A percentile compares a stretch with the other conserved stretches of the same genome.
Conservation (phyloP, 2,329 filamentous ascomycete species). For the Erysiphe pulchra region DNA sequence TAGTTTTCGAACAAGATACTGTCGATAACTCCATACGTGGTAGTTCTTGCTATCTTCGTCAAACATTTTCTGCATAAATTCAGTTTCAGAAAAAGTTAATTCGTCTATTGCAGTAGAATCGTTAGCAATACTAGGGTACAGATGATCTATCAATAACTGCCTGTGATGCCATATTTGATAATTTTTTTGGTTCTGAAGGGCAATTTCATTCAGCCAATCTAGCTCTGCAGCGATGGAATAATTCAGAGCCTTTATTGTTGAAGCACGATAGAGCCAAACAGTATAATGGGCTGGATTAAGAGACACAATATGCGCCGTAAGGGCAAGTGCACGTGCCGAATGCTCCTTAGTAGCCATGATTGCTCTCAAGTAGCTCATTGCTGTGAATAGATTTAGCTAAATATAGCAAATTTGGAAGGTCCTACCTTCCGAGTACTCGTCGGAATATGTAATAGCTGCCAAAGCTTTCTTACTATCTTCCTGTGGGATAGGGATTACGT, state of each 20-base stretch:
- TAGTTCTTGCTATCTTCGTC: conserved; percentile 85
- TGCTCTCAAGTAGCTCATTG: conserved; percentile 77
- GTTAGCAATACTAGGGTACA: conserved; percentile 31
- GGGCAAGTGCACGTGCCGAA: conserved; percentile 47
- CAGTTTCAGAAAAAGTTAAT: conserved; percentile 39
- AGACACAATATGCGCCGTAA: conserved; percentile 73
- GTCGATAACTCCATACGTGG: conserved; percentile 91
- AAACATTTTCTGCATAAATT: conserved; percentile 62
- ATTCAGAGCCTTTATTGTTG: conserved; percentile 39
- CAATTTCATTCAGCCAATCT: conserved; percentile 62
- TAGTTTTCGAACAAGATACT: conserved; percentile 38
- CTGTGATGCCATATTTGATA: conserved; percentile 90
- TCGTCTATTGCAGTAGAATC: conserved; percentile 26
- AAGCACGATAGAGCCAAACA: conserved; percentile 87
- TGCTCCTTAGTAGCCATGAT: conserved; percentile 77
- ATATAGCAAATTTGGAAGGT: not conserved
- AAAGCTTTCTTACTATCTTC: conserved; percentile 65
- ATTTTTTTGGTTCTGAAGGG: conserved; percentile 74
- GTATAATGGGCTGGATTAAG: conserved; percentile 97
- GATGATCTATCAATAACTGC: conserved; percentile 34
- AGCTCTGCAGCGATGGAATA: conserved; percentile 28
- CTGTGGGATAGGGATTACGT: conserved; percentile 59
- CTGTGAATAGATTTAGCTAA: conserved; percentile 17
- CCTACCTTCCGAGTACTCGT: conserved; percentile 59
- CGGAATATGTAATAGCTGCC: conserved; percentile 75